Conservation (phyloP, 1,139 yeast genomes). For the Magnusiomyces paraingens region DNA sequence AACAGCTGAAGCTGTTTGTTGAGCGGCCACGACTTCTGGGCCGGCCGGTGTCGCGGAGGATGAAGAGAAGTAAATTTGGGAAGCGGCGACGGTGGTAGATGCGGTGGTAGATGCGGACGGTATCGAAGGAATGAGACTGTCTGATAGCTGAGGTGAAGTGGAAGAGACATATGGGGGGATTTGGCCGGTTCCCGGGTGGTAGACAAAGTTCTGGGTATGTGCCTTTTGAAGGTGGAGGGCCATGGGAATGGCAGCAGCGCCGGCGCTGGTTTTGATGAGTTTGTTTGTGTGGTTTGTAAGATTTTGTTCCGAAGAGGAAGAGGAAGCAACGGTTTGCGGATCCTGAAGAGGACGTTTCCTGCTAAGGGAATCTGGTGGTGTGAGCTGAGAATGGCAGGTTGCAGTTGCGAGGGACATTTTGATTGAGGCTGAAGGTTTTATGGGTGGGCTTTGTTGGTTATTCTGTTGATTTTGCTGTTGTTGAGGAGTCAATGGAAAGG, state of each 20-base stretch:
- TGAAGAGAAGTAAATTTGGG: slow-evolving; percentile 1
- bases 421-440: neutral
- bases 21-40: neutral
- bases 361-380: slow-evolving; percentile 27
- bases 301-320: neutral
- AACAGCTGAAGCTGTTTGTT: neutral
- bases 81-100: neutral
- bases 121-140: too few species aligned
- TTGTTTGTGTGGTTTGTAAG: neutral
- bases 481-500: too few species aligned
- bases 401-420: neutral
- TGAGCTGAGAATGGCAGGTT: slow-evolving; percentile 19
- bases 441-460: too few species aligned
- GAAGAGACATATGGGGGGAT: slow-evolving; percentile 1
- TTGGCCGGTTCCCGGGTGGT: slow-evolving; percentile 8
- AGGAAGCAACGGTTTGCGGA: too few species aligned
- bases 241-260: neutral
- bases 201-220: slow-evolving; percentile 11
- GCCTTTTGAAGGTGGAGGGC: slow-evolving; percentile 13
- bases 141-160: too few species aligned
- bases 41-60: slow-evolving; percentile 1
- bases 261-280: neutral
- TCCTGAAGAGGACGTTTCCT: slow-evolving; percentile 17
- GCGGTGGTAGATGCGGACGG: neutral
- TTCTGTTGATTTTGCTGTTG: too few species aligned